These are phyloP conservation scores for Huntiella bhutanensis DNA, from an alignment of 2,329 filamentous ascomycete genomes.

Conservation along the genomic window DNA sequence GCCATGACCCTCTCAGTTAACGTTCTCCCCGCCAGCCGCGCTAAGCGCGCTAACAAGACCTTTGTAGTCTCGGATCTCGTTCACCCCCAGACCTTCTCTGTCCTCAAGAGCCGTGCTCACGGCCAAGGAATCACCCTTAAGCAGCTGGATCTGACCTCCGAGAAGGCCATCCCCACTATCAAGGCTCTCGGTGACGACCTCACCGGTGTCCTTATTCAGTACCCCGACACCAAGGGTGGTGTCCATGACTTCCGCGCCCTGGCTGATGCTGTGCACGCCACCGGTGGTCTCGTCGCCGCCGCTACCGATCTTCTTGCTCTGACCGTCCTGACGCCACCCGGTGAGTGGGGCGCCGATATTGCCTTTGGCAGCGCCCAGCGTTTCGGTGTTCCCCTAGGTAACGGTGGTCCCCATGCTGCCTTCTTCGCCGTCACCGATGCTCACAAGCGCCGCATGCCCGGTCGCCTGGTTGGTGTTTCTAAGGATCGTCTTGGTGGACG, in stretches of 20 bases:
- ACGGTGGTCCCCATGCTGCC: slow-evolving; percentile 84
- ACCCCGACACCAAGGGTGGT: slow-evolving; percentile 73
- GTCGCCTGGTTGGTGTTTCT: slow-evolving; percentile 74
- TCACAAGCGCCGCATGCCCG: slow-evolving; percentile 86
- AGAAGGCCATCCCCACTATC: slow-evolving; percentile 41
- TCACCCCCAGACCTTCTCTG: slow-evolving; percentile 70
- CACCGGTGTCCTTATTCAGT: slow-evolving; percentile 83
- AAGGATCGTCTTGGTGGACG: slow-evolving; percentile 72
- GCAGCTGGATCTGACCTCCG: slow-evolving; percentile 49
- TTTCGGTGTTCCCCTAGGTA: slow-evolving; percentile 81
- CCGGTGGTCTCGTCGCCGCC: slow-evolving; percentile 64
- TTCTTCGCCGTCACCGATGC: slow-evolving; percentile 88
- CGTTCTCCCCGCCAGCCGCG: slow-evolving; percentile 30
- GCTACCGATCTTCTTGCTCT: slow-evolving; percentile 79
- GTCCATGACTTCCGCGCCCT: slow-evolving; percentile 57
- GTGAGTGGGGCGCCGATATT: slow-evolving; percentile 88
- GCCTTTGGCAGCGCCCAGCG: slow-evolving; percentile 86
- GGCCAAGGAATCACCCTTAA: slow-evolving; percentile 78
- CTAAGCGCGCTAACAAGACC: slow-evolving; percentile 57
- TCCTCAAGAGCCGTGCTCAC: slow-evolving; percentile 67
- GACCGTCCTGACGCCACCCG: slow-evolving; percentile 72
- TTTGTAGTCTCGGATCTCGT: slow-evolving; percentile 69
- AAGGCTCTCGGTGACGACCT: slow-evolving; percentile 62
- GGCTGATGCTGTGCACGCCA: slow-evolving; percentile 57
- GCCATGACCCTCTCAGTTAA: slow-evolving; percentile 88